A percentile compares a stretch with the other conserved stretches of the same genome.
Conservation (phyloP, 202 grass and related monocot genomes). For the Panicum hallii region DNA sequence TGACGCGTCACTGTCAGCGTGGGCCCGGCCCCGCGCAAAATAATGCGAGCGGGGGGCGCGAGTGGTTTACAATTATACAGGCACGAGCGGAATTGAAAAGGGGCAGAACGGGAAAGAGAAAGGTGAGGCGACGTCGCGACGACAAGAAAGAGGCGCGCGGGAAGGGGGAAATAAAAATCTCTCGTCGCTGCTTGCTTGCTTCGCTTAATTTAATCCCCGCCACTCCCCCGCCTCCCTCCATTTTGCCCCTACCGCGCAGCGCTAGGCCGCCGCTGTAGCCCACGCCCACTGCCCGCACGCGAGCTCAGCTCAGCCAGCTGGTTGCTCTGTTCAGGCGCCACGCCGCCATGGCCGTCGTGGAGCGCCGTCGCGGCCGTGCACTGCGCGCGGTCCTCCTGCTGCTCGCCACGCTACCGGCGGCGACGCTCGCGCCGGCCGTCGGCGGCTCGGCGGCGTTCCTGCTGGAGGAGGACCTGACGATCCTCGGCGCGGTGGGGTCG, state of each 20-base stretch:
- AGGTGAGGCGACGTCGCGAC: background rate
- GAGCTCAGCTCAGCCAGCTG: background rate
- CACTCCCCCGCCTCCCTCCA: background rate
- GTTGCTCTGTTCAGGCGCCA: background rate
- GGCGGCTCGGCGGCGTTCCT: conserved; percentile 34
- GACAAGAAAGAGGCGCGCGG: background rate
- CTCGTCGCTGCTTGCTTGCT: background rate
- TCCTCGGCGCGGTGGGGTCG: conserved; percentile 34
- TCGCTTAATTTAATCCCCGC: background rate
- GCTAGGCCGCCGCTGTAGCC: background rate
- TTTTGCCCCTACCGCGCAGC: background rate
- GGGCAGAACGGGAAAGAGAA: background rate
- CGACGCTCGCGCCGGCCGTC: background rate
- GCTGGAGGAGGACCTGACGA: conserved; percentile 48
- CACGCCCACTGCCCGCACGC: background rate
- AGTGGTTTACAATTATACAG: conserved; percentile 37
- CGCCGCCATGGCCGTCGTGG: background rate
- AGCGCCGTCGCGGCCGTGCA: conserved; percentile 11
- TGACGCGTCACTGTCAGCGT: conserved; percentile 25
- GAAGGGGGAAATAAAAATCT: background rate
- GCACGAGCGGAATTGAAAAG: conserved; percentile 37
- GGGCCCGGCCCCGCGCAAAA: conserved; percentile 14
- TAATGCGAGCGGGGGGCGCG: conserved; percentile 15
- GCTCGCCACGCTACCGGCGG: background rate
- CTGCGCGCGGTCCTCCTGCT: conserved; percentile 3